Conservation (phyloP, 306 rosid species). For the Oxytropis ochrocephala region DNA sequence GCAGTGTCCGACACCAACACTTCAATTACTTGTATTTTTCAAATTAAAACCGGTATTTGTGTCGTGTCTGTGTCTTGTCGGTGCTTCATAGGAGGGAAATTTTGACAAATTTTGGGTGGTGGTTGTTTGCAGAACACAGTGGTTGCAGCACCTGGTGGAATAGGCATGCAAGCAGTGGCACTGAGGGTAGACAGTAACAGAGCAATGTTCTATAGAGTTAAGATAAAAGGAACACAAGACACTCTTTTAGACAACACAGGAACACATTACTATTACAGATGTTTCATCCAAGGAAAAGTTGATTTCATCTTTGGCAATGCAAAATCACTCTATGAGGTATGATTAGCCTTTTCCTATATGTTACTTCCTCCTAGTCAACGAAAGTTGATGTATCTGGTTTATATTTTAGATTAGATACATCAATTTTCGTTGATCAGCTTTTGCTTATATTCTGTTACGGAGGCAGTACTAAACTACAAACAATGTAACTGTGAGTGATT, state of each 20-base stretch:
- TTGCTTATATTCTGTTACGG: no score
- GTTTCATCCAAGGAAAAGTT: slow-evolving; percentile 62
- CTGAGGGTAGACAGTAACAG: slow-evolving; percentile 61
- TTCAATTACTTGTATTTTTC: no score
- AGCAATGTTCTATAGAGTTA: slow-evolving; percentile 70
- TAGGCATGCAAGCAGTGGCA: slow-evolving; percentile 92
- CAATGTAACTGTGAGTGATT: background rate
- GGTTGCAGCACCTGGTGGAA: slow-evolving; percentile 54
- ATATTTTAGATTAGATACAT: no score
- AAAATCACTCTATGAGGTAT: slow-evolving; percentile 71
- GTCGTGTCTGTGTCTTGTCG: no score
- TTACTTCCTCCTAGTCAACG: no score
- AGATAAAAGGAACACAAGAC: slow-evolving; percentile 70
- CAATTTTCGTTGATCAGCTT: no score
- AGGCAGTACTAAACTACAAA: background rate
- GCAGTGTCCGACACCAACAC: no score
- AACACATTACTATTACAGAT: slow-evolving; percentile 57
- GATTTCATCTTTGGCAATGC: slow-evolving; percentile 82
- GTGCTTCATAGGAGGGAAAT: no score
- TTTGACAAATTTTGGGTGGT: background rate
- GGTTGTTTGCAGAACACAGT: slow-evolving; percentile 55
- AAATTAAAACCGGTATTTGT: no score
- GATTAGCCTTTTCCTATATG: background rate
- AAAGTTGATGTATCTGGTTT: no score
- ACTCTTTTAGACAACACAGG: slow-evolving; percentile 78